Percentiles rank a stretch among this genome's conserved stretches.
These are phyloP conservation scores for Neodidymelliopsis sp. DNA, from an alignment of 2,329 filamentous ascomycete genomes.

Conservation along the genomic window DNA sequence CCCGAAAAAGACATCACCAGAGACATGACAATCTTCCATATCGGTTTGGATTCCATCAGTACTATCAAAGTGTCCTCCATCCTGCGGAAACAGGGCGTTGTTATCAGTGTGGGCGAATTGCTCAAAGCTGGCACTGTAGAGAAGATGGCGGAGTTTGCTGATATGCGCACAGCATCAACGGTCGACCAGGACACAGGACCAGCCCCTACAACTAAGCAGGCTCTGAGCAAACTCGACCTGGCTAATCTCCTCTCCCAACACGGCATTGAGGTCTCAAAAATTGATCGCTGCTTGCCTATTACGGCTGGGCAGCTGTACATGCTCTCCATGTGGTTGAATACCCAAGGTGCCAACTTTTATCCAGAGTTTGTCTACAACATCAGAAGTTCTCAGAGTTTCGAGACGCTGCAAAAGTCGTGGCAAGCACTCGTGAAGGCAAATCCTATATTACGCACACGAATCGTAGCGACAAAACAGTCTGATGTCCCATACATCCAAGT, in stretches of 20 bases:
- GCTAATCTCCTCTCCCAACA: constrained; percentile 49
- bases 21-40: constrained; percentile 75
- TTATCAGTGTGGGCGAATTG: constrained; percentile 74
- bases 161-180: constrained; percentile 15
- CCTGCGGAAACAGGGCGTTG: constrained; percentile 69
- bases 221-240: constrained; percentile 52
- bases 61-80: constrained; percentile 82
- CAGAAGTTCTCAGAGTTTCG: constrained; percentile 47
- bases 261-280: constrained; percentile 53
- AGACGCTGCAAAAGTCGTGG: constrained; percentile 68
- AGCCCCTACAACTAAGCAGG: constrained; percentile 10
- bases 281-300: constrained; percentile 70
- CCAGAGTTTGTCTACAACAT: constrained; percentile 72
- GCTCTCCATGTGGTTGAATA: constrained; percentile 77
- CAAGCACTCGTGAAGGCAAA: constrained; percentile 60
- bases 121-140: constrained; percentile 69
- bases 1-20: constrained; percentile 65
- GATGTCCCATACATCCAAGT: constrained; percentile 69
- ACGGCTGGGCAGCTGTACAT: constrained; percentile 83
- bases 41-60: constrained; percentile 91
- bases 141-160: constrained; percentile 64
- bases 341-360: constrained; percentile 73
- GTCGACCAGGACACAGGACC: constrained; percentile 1
- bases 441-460: constrained; percentile 73
- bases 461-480: constrained; percentile 61